Base-by-base conservation (phyloP, 2,329 filamentous ascomycete genomes). In the Corinectria fuckeliana region DNA sequence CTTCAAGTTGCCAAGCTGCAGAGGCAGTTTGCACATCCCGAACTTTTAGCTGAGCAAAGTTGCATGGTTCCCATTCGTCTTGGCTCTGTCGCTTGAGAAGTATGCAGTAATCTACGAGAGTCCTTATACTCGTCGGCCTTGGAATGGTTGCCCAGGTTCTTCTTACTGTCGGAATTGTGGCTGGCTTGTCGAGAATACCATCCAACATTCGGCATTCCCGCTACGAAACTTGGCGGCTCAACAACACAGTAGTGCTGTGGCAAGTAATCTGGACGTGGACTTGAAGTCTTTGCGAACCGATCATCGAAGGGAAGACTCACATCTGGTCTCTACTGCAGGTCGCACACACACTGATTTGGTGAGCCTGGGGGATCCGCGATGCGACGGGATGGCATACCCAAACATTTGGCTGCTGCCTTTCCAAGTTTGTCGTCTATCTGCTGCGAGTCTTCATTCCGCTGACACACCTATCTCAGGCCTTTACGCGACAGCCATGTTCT, bases 401-500 rank as follows among this genome's bases (percentile, higher is more conserved):
- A 69, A 90, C 86, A 11, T 83, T 85, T 36, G 74, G 72, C 10
- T 83, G 80, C 67, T 76, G 76, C 45, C 63, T 81, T 53, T 75
- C 79, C 30, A 76, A 74, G 78, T 81, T 60, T 55, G 76, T 71
- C 18, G 25, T 38, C 13, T 16, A 11, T 13, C 28, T 20, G 4
- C 2, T 6, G 4, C 9, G 5, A 0, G 2, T 11, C n/a, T 30
- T 18, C n/a, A 34, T 26, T 16, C 26, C 26, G 25, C 61, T 60
- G 44, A 58, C 53, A 57, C 14, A n/a, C 11, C 7, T 13, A 21
- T 23, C 36, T 18, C 2, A 38, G 86, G 84, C 44, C 78, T 90
- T 9, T 86, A 83, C 39, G 88, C 86, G 10, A 84, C 86, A 2
- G 88, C 88, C 0, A 81, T 90, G 76, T 90, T 86, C 84, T n/a